phyloP scores from a whole-genome alignment of 164 flowering plant genomes.

The Umbellularia californica region DNA sequence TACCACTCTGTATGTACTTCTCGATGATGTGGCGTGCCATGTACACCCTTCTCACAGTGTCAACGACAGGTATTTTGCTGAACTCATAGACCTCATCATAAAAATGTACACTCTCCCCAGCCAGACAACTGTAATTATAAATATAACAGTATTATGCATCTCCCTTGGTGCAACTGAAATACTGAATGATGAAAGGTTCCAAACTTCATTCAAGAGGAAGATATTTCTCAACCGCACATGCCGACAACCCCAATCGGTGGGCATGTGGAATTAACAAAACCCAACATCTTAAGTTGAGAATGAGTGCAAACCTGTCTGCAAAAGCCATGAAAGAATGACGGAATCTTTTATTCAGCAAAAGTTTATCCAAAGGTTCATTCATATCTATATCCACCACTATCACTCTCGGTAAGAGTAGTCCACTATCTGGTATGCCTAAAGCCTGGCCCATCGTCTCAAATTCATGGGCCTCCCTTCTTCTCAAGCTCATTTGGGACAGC shows the following conservation, averaged over 20 bases:
- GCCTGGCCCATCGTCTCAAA: constrained; percentile 67
- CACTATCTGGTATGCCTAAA: constrained; percentile 77
- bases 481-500: constrained; percentile 74
- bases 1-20: constrained; percentile 67
- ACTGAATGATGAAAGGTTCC: background rate
- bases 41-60: constrained; percentile 69
- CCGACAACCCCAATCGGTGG: background rate
- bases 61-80: constrained; percentile 52
- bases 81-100: constrained; percentile 71
- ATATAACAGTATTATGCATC: background rate
- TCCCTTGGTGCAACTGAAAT: background rate
- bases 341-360: constrained; percentile 66
- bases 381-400: constrained; percentile 32
- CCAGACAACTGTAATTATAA: constrained; percentile 58
- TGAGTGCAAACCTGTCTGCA: constrained; percentile 64
- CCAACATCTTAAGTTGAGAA: background rate
- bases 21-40: constrained; percentile 86
- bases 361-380: constrained; percentile 73
- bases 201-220: background rate
- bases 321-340: constrained; percentile 77
- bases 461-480: constrained; percentile 42
- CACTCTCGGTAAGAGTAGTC: constrained; percentile 38
- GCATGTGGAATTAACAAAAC: background rate
- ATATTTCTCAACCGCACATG: background rate
- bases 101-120: constrained; percentile 87